Percentiles rank a stretch among this genome's conserved stretches.
These are phyloP conservation scores for Quercus berberidifolia DNA, from an alignment of 306 rosid genomes.

Conservation along the genomic window DNA sequence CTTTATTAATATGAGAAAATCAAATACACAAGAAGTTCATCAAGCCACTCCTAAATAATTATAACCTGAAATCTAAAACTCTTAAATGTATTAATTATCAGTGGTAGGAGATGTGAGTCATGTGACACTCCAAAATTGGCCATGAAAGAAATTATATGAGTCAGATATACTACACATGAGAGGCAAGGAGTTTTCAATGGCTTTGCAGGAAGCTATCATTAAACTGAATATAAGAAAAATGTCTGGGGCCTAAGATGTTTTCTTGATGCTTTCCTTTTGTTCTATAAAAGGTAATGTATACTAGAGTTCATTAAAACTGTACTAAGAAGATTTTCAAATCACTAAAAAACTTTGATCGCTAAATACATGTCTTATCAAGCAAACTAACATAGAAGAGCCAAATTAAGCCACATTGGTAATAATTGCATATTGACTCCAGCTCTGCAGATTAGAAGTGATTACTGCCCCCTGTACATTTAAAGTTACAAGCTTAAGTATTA, in stretches of 20 bases:
- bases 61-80: too few relatives aligned
- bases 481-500: not conserved
- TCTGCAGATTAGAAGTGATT: not conserved
- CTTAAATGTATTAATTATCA: not conserved
- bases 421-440: conserved; percentile 1
- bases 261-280: conserved; percentile 7
- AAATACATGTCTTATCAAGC: not conserved
- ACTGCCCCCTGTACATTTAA: conserved; percentile 9
- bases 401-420: conserved; percentile 1
- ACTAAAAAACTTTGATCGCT: not conserved
- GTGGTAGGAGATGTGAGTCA: not conserved
- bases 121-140: not conserved
- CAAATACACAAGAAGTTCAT: too few relatives aligned
- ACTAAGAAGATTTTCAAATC: not conserved
- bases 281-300: not conserved
- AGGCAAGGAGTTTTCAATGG: not conserved
- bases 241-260: not conserved
- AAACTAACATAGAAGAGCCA: not conserved
- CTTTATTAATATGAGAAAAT: too few relatives aligned
- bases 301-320: not conserved
- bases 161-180: not conserved
- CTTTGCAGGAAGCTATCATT: not conserved
- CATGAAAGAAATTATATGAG: not conserved
- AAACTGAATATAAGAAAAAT: not conserved
- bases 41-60: too few relatives aligned